These are phyloP conservation scores for Fragilariopsis cylindrus DNA, from an alignment of 108 stramenopile genomes.

Conservation along the genomic window DNA sequence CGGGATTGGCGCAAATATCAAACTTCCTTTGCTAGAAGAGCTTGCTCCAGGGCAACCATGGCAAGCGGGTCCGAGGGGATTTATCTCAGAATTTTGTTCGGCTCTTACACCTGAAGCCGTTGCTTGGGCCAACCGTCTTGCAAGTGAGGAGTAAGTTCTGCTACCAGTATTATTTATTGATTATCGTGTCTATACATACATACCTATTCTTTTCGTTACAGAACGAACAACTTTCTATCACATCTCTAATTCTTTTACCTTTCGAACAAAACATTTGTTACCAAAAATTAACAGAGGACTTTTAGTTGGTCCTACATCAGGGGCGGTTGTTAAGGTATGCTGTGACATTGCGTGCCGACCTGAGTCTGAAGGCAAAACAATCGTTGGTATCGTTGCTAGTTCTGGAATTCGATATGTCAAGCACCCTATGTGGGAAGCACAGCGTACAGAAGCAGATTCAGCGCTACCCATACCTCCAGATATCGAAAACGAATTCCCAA, in stretches of 20 bases:
- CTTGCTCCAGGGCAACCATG: slow-evolving; percentile 20
- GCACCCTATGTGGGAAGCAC: slow-evolving; percentile 27
- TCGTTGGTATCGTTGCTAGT: slow-evolving; percentile 43
- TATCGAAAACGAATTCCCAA: slow-evolving; percentile 14
- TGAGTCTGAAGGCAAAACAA: slow-evolving; percentile 70
- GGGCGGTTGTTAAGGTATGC: slow-evolving; percentile 70
- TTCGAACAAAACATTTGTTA: slow-evolving; percentile 58
- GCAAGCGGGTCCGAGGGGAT: slow-evolving; percentile 21
- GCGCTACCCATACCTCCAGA: slow-evolving; percentile 28
- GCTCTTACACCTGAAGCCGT: slow-evolving; percentile 92
- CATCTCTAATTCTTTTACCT: background rate
- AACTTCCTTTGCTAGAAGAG: slow-evolving; percentile 21
- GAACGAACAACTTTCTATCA: background rate
- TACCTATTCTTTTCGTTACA: slow-evolving; percentile 49
- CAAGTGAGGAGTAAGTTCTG: slow-evolving; percentile 2
- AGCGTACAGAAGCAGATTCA: slow-evolving; percentile 18
- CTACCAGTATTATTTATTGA: slow-evolving; percentile 78
- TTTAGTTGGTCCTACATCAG: slow-evolving; percentile 70
- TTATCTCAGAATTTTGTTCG: slow-evolving; percentile 17
- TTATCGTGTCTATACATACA: slow-evolving; percentile 81
- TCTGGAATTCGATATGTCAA: slow-evolving; percentile 42
- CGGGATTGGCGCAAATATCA: slow-evolving; percentile 19
- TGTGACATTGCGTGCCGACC: slow-evolving; percentile 66
- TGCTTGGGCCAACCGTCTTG: slow-evolving; percentile 37
- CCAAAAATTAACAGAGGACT: slow-evolving; percentile 55